Conservation (phyloP, 495 filamentous ascomycete genomes). For the Penicillium ucsense region DNA sequence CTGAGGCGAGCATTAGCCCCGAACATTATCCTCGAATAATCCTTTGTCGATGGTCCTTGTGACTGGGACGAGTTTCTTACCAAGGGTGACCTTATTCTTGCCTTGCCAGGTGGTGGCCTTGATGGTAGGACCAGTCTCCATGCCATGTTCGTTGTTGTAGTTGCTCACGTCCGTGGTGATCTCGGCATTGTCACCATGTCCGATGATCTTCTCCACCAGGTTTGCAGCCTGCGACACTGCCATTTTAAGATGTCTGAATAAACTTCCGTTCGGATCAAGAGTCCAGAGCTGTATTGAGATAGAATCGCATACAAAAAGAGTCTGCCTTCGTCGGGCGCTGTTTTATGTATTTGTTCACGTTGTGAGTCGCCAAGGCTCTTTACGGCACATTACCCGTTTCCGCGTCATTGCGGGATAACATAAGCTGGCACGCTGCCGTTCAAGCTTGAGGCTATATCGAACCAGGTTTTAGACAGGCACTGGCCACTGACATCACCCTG, state of each 20-base stretch:
- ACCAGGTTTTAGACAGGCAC: not conserved
- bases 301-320: no score
- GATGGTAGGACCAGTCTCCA: slow-evolving; percentile 11
- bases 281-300: no score
- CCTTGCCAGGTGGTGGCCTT: slow-evolving; percentile 26
- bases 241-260: slow-evolving; percentile 23
- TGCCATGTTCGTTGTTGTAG: slow-evolving; percentile 17
- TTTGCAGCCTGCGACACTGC: slow-evolving; percentile 55
- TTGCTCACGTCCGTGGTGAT: slow-evolving; percentile 23
- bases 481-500: slow-evolving; percentile 4
- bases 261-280: not conserved
- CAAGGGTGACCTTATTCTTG: slow-evolving; percentile 28
- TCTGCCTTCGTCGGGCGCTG: no score
- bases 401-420: not conserved
- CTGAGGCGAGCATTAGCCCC: slow-evolving; percentile 8
- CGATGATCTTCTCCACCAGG: slow-evolving; percentile 52
- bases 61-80: slow-evolving; percentile 7
- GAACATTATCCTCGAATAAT: no score
- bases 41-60: no score
- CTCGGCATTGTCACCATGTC: slow-evolving; percentile 40
- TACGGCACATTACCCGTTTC: not conserved
- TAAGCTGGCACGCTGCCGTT: not conserved
- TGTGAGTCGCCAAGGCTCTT: no score
- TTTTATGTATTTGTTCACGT: no score
- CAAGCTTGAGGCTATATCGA: not conserved